Percentiles rank a stretch among this genome's conserved stretches.
Conservation (phyloP, 1,284 basidiomycete genomes). For the Leccinum insigne region DNA sequence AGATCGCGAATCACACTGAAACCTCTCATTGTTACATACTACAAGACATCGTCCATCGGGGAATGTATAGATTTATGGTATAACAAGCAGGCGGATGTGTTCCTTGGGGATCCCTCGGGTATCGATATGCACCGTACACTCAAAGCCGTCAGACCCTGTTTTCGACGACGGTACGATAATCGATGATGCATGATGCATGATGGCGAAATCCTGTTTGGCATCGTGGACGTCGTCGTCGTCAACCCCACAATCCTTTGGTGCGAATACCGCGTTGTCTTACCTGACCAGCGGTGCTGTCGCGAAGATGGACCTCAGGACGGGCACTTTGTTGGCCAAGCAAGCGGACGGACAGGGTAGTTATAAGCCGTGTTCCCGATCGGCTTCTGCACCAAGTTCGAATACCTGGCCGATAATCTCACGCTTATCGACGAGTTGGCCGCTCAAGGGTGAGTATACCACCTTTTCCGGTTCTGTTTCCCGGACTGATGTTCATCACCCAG, state of each 20-base stretch:
- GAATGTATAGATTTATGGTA: too few relatives aligned
- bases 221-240: constrained; percentile 58
- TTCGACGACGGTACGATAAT: constrained; percentile 96
- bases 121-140: constrained; percentile 90
- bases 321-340: constrained; percentile 61
- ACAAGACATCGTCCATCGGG: too few relatives aligned
- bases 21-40: too few relatives aligned
- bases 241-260: constrained; percentile 44
- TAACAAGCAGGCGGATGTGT: too few relatives aligned
- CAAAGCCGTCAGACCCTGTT: constrained; percentile 78
- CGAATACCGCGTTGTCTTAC: constrained; percentile 50
- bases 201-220: constrained; percentile 94
- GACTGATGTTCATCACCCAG: constrained; percentile 19
- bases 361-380: constrained; percentile 66
- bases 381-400: constrained; percentile 71
- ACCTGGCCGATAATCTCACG: constrained; percentile 56
- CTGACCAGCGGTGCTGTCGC: constrained; percentile 52
- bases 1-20: too few relatives aligned
- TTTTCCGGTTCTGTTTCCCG: too few relatives aligned
- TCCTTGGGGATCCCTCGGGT: constrained; percentile 69
- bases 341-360: constrained; percentile 48
- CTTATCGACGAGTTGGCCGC: constrained; percentile 55
- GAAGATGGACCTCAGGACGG: constrained; percentile 72
- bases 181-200: constrained; percentile 77
- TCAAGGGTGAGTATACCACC: constrained; percentile 51